Evolutionary conservation across 495 filamentous ascomycete species (phyloP).

Genomic region (Cercophora samala): DNA sequence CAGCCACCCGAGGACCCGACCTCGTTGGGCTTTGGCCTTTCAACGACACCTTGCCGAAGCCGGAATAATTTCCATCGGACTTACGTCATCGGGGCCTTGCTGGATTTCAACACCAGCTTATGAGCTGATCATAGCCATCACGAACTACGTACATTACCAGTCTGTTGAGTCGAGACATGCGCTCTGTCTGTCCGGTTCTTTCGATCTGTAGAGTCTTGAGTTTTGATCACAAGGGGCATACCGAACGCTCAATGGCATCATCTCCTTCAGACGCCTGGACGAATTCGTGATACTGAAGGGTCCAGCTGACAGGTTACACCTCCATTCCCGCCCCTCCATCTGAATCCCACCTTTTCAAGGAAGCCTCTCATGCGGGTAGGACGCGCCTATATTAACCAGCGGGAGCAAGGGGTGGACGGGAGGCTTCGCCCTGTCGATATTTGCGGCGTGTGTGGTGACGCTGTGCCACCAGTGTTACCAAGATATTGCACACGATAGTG

Average conservation of each 20-base stretch:
- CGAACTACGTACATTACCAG: background rate
- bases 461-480: background rate
- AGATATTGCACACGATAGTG: background rate
- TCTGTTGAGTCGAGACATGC: background rate
- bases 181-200: background rate
- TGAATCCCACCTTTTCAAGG: background rate
- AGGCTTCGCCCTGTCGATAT: slow-evolving; percentile 1
- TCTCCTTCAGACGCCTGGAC: background rate
- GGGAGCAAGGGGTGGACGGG: slow-evolving; percentile 4
- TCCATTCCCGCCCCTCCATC: background rate
- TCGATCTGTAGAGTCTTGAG: background rate
- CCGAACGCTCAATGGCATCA: background rate
- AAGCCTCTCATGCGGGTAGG: background rate
- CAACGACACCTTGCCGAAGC: background rate
- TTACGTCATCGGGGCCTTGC: background rate
- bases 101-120: background rate
- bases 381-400: background rate
- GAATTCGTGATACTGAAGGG: background rate
- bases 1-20: background rate
- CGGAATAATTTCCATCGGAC: background rate
- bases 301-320: slow-evolving; percentile 11
- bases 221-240: background rate
- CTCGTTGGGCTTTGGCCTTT: background rate
- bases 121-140: background rate
- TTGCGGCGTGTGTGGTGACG: background rate